Evolutionary conservation across 75 land plant species (phyloP), one percentile per base, ranked within the genome.

Genomic region (Cryptomeria japonica): DNA sequence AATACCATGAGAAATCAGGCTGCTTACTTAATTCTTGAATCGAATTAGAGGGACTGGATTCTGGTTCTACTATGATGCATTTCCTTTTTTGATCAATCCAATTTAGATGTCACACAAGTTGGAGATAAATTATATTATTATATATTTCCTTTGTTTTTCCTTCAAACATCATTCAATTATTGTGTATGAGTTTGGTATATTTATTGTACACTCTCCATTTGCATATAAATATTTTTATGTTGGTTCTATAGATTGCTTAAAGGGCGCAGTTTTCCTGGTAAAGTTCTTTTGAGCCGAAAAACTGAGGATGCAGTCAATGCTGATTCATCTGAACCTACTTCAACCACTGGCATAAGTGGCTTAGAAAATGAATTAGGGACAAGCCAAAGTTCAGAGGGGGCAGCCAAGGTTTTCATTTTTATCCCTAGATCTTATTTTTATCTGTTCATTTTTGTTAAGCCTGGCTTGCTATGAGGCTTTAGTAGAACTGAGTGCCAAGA

Each of bases 231-330:
- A 46, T 10, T 13, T 31, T 51, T 86, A 8, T 86, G 44, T 86
- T 86, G 38, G 25, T 37, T 53, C 61, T 89, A 19, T 87, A 96
- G 98, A 89, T 89, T 96, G 88, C 95, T 95, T 28, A 96, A 94
- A 88, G 98, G 98, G 38, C 96, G 97, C 49, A 93, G 90, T 84
- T 94, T 96, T 88, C 98, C 98, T 87, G 98, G 98, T 42, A 96
- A 96, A 93, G 91, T 96, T 77, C 88, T 96, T 73, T 68, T 96
- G 86, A 94, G 92, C 14, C 85, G 95, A 58, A 94, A 89, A 87
- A 72, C 96, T 55, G 98, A 95, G 83, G 91, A 94, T 41, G 53
- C 90, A 55, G 89, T 89, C 76, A 85, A 88, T 12, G 75, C 86
- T 46, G 49, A 85, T 31, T 68, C 86, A 28, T 85, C 86, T 36